Base-by-base conservation (phyloP, 2,329 filamentous ascomycete genomes). In the Aspergillus tamarii region DNA sequence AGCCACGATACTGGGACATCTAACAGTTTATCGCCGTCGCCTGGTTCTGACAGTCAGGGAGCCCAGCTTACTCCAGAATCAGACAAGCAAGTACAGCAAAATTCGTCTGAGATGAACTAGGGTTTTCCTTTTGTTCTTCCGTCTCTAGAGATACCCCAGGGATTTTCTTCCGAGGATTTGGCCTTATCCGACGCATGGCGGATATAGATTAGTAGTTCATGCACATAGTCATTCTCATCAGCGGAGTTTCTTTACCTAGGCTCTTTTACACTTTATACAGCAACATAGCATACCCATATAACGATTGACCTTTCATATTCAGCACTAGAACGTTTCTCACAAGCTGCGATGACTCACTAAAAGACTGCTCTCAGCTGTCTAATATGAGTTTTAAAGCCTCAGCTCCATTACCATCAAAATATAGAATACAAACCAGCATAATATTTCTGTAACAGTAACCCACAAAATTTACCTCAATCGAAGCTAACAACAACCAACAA, bases 1-100 rank as follows among this genome's bases (percentile, higher is more conserved):
- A 71, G 72, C 50, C 65, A 66, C 46, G 74, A 74, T 26, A 64
- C 61, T 10, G 71, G 74, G 26, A 73, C 73, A 30, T 67, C 67
- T 16, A 67, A 63, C 28, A 68, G 62, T 28, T 63, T 66, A 28
- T 58, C 64, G 16, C 68, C 66, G 12, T 69, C 66, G 3, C 63
- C 65, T 36, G 64, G 64, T 9, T 70, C 70, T 21, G 67, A 69
- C n/a, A 64, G 41, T 32, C 65, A 54, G 41, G 60, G 62, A 19
- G 60, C 62, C 43, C 59, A 55, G 41, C 48, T 70, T 26, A 65
- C 67, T 14, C 66, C 66, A 6, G 65, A 67, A 21, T 62, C 69
- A 48, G 63, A 70, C 34, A 67, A 65, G 55, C 64, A 50, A 43
- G 23, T 21, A 55, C 32, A 21, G 21, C n/a, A 23, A 34, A 39